Percentiles rank a stretch among this genome's conserved stretches.
These are phyloP conservation scores for Colletotrichum gigasporum DNA, from an alignment of 2,329 filamentous ascomycete genomes.

Conservation along the genomic window DNA sequence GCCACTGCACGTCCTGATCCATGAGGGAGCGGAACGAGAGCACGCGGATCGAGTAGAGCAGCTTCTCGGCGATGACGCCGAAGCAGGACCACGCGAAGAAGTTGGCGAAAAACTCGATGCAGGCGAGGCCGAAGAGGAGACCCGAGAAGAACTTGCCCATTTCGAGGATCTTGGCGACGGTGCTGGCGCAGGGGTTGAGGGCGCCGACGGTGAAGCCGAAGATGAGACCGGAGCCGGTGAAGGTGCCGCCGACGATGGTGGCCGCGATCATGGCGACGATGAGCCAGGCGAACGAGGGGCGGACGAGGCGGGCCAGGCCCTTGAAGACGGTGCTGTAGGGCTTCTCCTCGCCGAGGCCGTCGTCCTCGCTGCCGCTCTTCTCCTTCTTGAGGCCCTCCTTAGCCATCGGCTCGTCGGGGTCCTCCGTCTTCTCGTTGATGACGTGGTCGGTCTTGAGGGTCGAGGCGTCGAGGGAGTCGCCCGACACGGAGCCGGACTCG, in stretches of 20 bases:
- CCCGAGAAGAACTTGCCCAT: conserved; percentile 63
- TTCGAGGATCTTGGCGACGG: conserved; percentile 55
- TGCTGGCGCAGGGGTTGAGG: conserved; percentile 62
- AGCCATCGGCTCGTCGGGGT: neutral
- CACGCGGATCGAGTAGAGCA: conserved; percentile 64
- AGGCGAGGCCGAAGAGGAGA: conserved; percentile 69
- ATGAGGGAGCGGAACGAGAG: conserved; percentile 65
- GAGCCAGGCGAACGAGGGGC: conserved; percentile 49
- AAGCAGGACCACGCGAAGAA: conserved; percentile 65
- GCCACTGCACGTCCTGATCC: conserved; percentile 68
- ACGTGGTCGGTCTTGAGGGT: conserved; percentile 27
- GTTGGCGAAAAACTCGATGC: conserved; percentile 68
- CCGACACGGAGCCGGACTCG: conserved; percentile 29
- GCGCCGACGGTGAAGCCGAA: conserved; percentile 69
- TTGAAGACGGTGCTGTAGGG: conserved; percentile 34
- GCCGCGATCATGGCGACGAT: conserved; percentile 59
- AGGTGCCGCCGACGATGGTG: conserved; percentile 64
- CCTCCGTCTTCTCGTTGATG: conserved; percentile 14
- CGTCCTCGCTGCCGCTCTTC: conserved; percentile 2
- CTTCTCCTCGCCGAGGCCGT: conserved; percentile 26
- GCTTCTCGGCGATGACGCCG: conserved; percentile 64
- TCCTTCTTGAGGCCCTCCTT: conserved; percentile 2
- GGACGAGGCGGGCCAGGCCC: conserved; percentile 33
- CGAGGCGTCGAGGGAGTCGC: conserved; percentile 30
- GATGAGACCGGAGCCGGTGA: conserved; percentile 65